Base-by-base conservation (phyloP, 768 basidiomycete genomes). In the Cystobasidium onofrii region DNA sequence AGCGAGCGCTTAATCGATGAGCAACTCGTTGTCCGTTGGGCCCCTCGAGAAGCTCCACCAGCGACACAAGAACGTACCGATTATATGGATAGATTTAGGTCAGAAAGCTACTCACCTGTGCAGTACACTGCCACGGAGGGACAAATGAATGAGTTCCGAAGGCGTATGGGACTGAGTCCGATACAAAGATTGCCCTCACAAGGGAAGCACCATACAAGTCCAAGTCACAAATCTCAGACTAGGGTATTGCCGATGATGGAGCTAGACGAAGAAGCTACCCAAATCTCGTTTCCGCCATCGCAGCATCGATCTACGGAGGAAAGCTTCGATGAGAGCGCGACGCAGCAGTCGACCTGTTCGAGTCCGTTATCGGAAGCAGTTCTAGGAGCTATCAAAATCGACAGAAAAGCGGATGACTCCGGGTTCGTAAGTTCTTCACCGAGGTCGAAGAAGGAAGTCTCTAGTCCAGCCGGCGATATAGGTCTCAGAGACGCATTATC, bases 241-340 rank as follows among this genome's bases (percentile, higher is more conserved):
- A 17, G 9, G 12, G n/a, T 15, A 9, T 20, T 50, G 46, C 46
- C 46, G 12, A 50, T 50, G 46, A 50, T 29, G 57, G 57, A 60
- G 10, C 57, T 60, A 27, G 57, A 60, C 12, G 57, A 60, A 29
- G 57, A 60, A 29, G 57, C 57, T 34, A 60, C 57, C 57, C 13
- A 60, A 20, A 34, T 60, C 4, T 60, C 57, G 6, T 12, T 15
- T 15, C 57, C 57, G 25, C 57, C 57, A 7, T 60, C 57, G 57
- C 57, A 60, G 27, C 29, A 29, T 17, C 57, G 20, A 17, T 4
- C 6, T 6, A 27, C 15, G 39, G 20, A 4, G 6, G 63, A 64
- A 43, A 39, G 34, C 23, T 31, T 64, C 41, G 63, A 64, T 25
- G 63, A 64, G 63, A 64, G 63, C 25, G 63, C 63, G 6, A 64